A percentile compares a stretch with the other conserved stretches of the same genome.
Conservation (phyloP, 2,329 filamentous ascomycete species). For the Penicillium paneum region DNA sequence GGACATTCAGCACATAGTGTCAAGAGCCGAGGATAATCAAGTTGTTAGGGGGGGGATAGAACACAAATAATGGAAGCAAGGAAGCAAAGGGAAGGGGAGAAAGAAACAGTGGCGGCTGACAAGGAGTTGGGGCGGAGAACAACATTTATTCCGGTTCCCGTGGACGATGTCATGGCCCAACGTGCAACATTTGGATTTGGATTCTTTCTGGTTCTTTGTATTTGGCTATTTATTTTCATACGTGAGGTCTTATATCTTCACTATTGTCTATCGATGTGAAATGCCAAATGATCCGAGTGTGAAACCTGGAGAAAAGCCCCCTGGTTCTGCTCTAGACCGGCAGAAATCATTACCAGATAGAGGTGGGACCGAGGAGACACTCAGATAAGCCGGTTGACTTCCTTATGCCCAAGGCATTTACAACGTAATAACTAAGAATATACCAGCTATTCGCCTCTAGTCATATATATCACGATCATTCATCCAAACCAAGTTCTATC, state of each 20-base stretch:
- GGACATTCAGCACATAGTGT: conserved; percentile 17
- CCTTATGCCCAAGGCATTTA: neutral
- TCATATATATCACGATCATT: neutral
- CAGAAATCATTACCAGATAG: conserved; percentile 1
- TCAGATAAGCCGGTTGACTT: neutral
- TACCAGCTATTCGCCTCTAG: neutral
- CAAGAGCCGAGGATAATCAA: neutral
- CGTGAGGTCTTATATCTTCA: too few relatives aligned
- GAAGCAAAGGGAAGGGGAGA: conserved; percentile 21
- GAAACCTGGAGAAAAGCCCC: neutral
- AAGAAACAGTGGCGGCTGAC: conserved; percentile 31
- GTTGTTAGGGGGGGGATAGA: conserved; percentile 1
- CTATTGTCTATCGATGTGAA: neutral
- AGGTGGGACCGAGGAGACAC: neutral
- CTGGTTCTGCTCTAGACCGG: neutral
- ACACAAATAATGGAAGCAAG: conserved; percentile 16
- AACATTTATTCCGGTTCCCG: conserved; percentile 23
- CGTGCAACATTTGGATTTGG: neutral
- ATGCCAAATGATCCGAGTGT: neutral
- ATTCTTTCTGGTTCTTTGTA: neutral
- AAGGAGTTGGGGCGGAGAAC: conserved; percentile 32
- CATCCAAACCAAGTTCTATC: neutral
- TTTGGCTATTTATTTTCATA: neutral
- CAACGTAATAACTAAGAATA: neutral
- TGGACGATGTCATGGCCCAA: conserved; percentile 13